Conservation (phyloP, 441 rosid species). For the Euphorbia corollata region DNA sequence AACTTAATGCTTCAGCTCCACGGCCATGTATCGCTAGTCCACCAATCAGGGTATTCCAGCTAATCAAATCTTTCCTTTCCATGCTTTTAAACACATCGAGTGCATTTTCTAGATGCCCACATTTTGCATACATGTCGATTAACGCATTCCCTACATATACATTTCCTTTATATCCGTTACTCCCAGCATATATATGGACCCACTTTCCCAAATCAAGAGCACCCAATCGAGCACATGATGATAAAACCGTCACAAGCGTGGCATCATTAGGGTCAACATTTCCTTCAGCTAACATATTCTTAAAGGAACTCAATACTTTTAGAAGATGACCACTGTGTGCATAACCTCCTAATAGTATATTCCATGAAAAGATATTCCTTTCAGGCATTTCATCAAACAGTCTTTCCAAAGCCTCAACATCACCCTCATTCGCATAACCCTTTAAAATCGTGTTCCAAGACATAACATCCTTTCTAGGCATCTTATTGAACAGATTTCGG, state of each 20-base stretch:
- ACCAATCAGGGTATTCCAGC: constrained; percentile 53
- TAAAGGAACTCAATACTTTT: constrained; percentile 41
- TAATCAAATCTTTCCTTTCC: constrained; percentile 50
- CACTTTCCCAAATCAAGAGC: constrained; percentile 50
- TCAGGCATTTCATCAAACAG: constrained; percentile 50
- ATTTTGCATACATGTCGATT: constrained; percentile 61
- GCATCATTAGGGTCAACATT: constrained; percentile 44
- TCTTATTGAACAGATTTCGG: constrained; percentile 45
- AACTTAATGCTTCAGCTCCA: constrained; percentile 39
- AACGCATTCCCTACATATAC: constrained; percentile 49
- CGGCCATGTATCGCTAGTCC: constrained; percentile 54
- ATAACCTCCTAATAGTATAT: constrained; percentile 46
- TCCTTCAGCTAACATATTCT: constrained; percentile 42
- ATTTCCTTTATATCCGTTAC: constrained; percentile 41
- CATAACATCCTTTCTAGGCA: constrained; percentile 54
- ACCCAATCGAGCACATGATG: constrained; percentile 58
- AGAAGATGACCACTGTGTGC: constrained; percentile 29
- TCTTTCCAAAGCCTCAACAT: constrained; percentile 33
- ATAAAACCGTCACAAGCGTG: constrained; percentile 51
- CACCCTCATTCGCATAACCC: constrained; percentile 46
- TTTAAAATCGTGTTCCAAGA: constrained; percentile 58
- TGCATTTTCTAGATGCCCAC: constrained; percentile 46
- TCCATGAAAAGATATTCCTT: constrained; percentile 62
- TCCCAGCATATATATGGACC: constrained; percentile 44
- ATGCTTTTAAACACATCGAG: constrained; percentile 37